Conservation (phyloP, 2,329 filamentous ascomycete species). For the Penicillium psychrosexuale region DNA sequence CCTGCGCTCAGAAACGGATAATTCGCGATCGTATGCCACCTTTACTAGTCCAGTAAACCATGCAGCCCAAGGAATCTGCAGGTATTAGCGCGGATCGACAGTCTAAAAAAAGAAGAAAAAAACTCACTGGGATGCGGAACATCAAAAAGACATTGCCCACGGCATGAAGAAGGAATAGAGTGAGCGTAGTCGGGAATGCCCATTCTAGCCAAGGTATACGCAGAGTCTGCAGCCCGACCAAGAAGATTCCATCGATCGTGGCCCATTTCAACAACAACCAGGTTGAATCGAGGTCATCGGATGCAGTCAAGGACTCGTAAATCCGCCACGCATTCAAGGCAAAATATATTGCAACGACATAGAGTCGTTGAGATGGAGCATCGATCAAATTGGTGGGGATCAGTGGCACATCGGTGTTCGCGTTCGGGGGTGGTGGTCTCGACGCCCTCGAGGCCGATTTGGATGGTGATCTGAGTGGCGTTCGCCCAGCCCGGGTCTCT, state of each 20-base stretch:
- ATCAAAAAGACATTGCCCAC: constrained; percentile 80
- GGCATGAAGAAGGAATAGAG: constrained; percentile 69
- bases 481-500: constrained; percentile 19
- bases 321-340: constrained; percentile 76
- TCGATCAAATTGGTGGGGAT: constrained; percentile 81
- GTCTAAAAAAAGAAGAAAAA: background rate
- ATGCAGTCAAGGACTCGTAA: constrained; percentile 78
- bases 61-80: constrained; percentile 66
- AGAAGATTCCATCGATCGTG: constrained; percentile 76
- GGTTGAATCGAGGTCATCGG: constrained; percentile 82
- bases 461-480: constrained; percentile 21
- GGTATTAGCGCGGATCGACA: background rate
- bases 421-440: constrained; percentile 17
- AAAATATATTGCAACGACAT: constrained; percentile 75
- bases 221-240: constrained; percentile 81
- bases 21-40: constrained; percentile 85
- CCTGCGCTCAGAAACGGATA: constrained; percentile 87
- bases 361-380: constrained; percentile 85
- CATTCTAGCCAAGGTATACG: constrained; percentile 97
- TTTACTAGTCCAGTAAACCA: constrained; percentile 72
- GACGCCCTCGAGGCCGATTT: constrained; percentile 22
- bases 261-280: constrained; percentile 94
- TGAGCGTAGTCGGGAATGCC: constrained; percentile 69
- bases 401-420: constrained; percentile 53
- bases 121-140: constrained; percentile 77